These are phyloP conservation scores for Yamadazyma diospyri DNA, from an alignment of 1,139 yeast species.

Conservation along the genomic window DNA sequence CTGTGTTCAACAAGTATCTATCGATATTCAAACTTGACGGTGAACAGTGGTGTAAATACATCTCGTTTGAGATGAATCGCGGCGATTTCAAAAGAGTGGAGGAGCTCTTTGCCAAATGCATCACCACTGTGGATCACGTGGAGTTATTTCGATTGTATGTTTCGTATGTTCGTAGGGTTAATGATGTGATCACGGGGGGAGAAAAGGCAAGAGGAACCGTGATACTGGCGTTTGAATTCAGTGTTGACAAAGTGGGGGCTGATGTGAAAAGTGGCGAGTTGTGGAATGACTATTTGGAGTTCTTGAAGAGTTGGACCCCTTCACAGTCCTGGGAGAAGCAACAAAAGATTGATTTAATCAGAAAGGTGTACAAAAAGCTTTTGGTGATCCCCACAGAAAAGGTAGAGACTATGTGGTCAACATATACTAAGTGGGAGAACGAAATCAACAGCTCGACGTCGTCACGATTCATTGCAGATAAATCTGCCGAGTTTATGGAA, in stretches of 20 bases:
- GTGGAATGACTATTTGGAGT: slow-evolving; percentile 84
- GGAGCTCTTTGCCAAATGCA: slow-evolving; percentile 56
- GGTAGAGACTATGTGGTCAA: slow-evolving; percentile 77
- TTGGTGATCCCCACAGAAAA: slow-evolving; percentile 69
- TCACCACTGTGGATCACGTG: slow-evolving; percentile 57
- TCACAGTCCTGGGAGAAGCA: slow-evolving; percentile 83
- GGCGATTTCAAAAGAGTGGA: slow-evolving; percentile 71
- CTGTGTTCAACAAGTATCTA: slow-evolving; percentile 59
- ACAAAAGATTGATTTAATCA: slow-evolving; percentile 71
- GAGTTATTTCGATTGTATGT: slow-evolving; percentile 74
- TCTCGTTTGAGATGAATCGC: slow-evolving; percentile 63
- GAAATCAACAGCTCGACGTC: slow-evolving; percentile 73
- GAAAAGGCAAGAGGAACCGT: slow-evolving; percentile 77
- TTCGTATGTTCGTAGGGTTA: slow-evolving; percentile 73
- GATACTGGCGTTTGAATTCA: slow-evolving; percentile 81
- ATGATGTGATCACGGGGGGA: slow-evolving; percentile 79
- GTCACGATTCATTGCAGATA: slow-evolving; percentile 79
- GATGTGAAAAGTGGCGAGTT: slow-evolving; percentile 71
- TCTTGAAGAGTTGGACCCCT: slow-evolving; percentile 76
- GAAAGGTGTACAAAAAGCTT: slow-evolving; percentile 71
- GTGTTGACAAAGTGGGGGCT: slow-evolving; percentile 70
- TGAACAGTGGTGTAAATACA: slow-evolving; percentile 69
- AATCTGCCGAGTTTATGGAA: slow-evolving; percentile 83
- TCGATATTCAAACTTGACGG: slow-evolving; percentile 62
- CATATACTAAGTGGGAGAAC: slow-evolving; percentile 80